Evolutionary conservation across 2,329 filamentous ascomycete genomes (phyloP).

Genomic region (Macrophomina tecta): DNA sequence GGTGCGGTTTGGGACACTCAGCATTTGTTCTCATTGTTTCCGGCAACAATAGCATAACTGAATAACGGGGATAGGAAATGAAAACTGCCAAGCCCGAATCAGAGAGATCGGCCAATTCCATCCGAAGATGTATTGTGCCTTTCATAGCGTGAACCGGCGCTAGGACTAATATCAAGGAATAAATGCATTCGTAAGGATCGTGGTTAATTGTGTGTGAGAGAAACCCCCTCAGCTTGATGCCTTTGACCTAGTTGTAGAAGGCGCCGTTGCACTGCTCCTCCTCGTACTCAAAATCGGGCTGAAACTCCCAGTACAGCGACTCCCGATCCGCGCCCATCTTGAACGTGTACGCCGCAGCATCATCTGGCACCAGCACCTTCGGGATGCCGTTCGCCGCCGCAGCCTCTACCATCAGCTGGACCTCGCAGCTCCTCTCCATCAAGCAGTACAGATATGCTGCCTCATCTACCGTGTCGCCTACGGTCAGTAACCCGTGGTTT

Average conservation of each 20-base stretch:
- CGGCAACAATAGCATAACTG: no score
- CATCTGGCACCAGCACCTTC: constrained; percentile 62
- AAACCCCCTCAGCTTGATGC: not conserved
- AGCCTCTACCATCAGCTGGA: constrained; percentile 72
- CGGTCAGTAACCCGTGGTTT: constrained; percentile 75
- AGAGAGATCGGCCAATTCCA: no score
- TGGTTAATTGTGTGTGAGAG: not conserved
- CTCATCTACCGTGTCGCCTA: constrained; percentile 75
- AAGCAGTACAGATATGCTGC: constrained; percentile 73
- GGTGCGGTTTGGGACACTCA: no score
- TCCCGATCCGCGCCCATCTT: constrained; percentile 56
- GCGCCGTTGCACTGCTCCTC: constrained; percentile 32
- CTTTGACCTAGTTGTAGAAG: constrained; percentile 11
- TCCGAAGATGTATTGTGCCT: no score
- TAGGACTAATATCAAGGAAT: not conserved
- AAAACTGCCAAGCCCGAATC: no score
- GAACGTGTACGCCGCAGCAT: constrained; percentile 61
- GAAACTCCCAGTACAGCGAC: constrained; percentile 58
- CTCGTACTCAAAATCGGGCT: constrained; percentile 53
- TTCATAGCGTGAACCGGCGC: no score
- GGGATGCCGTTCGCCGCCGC: constrained; percentile 59
- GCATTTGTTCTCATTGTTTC: no score
- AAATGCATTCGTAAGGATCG: not conserved
- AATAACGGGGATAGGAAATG: no score
- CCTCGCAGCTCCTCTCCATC: constrained; percentile 71